Conservation (phyloP, 225 moss, liverwort and hornwort species). For the Straminergon stramineum region DNA sequence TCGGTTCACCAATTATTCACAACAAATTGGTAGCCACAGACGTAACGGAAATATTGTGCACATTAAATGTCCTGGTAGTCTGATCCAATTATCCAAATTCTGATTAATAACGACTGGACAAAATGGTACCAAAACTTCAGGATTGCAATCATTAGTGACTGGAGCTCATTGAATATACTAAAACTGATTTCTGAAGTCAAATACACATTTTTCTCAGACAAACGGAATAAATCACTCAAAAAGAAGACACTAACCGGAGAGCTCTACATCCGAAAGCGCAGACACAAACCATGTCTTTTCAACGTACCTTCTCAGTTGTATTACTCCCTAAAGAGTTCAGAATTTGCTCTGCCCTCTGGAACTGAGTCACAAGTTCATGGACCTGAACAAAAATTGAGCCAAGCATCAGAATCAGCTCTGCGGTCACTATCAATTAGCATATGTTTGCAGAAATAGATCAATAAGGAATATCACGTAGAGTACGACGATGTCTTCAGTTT, state of each 20-base stretch:
- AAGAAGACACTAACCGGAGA: not conserved
- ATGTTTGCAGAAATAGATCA: not conserved
- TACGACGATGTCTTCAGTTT: not conserved
- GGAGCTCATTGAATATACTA: not conserved
- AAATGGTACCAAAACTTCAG: not conserved
- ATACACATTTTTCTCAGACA: not conserved
- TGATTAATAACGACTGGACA: not conserved
- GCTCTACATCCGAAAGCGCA: not conserved
- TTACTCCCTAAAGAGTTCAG: constrained; percentile 51
- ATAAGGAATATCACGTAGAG: not conserved
- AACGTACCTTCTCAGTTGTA: constrained; percentile 43
- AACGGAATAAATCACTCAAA: not conserved
- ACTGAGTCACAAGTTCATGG: constrained; percentile 58
- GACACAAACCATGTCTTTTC: not conserved
- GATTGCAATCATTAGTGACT: not conserved
- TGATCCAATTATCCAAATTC: not conserved
- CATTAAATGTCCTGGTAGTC: not conserved
- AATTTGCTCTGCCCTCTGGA: constrained; percentile 74
- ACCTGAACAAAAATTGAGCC: constrained; percentile 33
- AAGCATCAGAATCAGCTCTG: constrained; percentile 3
- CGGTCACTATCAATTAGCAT: not conserved
- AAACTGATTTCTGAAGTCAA: not conserved
- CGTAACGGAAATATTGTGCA: not conserved
- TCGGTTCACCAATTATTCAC: not conserved
- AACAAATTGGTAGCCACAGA: not conserved